Evolutionary conservation across 257 asterid genomes (phyloP).

Genomic region (Solanum peruvianum): DNA sequence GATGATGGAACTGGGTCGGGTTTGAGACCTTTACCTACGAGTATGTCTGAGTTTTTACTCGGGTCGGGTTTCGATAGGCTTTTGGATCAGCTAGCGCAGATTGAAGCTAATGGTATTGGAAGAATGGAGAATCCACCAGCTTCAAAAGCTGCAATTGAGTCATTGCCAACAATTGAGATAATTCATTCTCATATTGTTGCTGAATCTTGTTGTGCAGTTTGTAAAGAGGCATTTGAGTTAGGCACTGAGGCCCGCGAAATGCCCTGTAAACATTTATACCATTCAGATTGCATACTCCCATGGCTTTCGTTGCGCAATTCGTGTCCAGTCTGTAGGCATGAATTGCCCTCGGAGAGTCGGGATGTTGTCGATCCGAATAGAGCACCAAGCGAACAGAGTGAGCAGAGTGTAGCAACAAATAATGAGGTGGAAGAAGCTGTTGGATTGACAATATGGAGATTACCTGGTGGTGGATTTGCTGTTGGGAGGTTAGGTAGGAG

Average conservation of each 20-base stretch:
- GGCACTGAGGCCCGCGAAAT: slow-evolving; percentile 65
- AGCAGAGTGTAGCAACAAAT: slow-evolving; percentile 7
- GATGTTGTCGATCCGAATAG: slow-evolving; percentile 16
- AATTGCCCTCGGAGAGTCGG: slow-evolving; percentile 37
- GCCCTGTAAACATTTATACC: slow-evolving; percentile 89
- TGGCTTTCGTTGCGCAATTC: slow-evolving; percentile 75
- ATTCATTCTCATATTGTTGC: slow-evolving; percentile 24
- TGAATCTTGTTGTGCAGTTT: slow-evolving; percentile 71
- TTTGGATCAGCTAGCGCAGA: slow-evolving; percentile 59
- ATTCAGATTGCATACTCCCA: slow-evolving; percentile 70
- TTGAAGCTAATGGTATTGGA: slow-evolving; percentile 60
- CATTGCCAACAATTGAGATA: slow-evolving; percentile 56
- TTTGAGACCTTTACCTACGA: slow-evolving; percentile 56
- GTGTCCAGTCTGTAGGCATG: slow-evolving; percentile 81
- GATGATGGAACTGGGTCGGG: slow-evolving; percentile 90
- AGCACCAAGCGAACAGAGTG: slow-evolving; percentile 10
- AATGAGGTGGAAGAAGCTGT: slow-evolving; percentile 42
- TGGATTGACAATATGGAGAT: slow-evolving; percentile 79
- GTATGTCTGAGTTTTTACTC: slow-evolving; percentile 66
- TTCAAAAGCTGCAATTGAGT: slow-evolving; percentile 69
- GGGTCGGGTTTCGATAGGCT: slow-evolving; percentile 88
- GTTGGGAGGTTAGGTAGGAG: slow-evolving; percentile 87
- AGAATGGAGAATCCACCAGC: slow-evolving; percentile 71
- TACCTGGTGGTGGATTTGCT: slow-evolving; percentile 91
- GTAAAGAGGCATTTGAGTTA: slow-evolving; percentile 69